Evolutionary conservation across 2,329 filamentous ascomycete genomes (phyloP), one percentile per base, ranked within the genome.

Genomic region (Epichloe scottii): DNA sequence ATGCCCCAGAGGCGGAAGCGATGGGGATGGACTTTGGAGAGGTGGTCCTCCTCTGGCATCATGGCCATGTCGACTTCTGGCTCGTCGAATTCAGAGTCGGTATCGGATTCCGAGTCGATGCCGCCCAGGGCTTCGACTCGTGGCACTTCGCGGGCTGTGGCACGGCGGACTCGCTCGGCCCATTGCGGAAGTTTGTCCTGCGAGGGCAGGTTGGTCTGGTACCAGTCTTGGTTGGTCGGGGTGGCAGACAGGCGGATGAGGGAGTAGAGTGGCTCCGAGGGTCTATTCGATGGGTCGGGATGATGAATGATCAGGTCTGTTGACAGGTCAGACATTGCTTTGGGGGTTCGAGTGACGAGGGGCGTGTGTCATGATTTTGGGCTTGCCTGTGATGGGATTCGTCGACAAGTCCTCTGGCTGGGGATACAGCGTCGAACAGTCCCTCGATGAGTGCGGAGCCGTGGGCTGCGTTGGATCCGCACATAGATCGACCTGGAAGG

Each of bases 1-100:
- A 81, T 62, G 1, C 75, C 77, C 74, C 76, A 79, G 40, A 80
- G 67, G 8, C 76, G 71, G 46, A 73, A 71, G 14, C 76, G 68
- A 41, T 74, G 70, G 2, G 74, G 69, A 52, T 75, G 68, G 8
- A 78, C 70, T 53, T 72, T 71, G 12, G 68, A 63, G 35, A 64
- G 60, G 2, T 64, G 55, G 48, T 59, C 65, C 14, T 66, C 65
- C n/a, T 63, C 64, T 14, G 44, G 21, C 30, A 47, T 41, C 44
- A 49, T 35, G 30, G 45, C 30, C 51, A 52, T 52, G 14, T 58
- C 54, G 37, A 55, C 50, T 17, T 50, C 14, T 37, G 48, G 51
- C 41, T 57, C 55, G 34, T 56, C 54, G 17, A 51, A 50, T n/a
- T 54, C 46, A 11, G 26, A 52, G 35, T 51, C 47, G 7, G 49